A percentile compares a stretch with the other conserved stretches of the same genome.
Evolutionary conservation across 306 rosid species (phyloP).

Genomic region (Senna tora): DNA sequence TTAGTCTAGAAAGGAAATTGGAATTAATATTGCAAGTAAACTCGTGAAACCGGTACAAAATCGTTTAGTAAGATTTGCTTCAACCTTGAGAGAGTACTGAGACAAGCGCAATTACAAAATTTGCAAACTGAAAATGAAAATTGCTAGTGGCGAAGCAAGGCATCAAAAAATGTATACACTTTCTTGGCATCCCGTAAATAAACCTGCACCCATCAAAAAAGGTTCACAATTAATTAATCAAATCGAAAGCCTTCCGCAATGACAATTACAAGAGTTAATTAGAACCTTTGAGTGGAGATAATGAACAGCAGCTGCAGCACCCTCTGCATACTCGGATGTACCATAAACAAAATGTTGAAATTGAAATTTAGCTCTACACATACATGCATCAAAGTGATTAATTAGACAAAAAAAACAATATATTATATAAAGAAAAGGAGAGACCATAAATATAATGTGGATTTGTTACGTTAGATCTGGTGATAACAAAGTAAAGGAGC

Average conservation of each 20-base stretch:
- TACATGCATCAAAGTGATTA: background rate
- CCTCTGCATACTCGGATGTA: background rate
- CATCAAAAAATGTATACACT: constrained; percentile 79
- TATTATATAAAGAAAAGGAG: too few relatives aligned
- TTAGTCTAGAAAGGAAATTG: too few relatives aligned
- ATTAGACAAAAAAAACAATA: too few relatives aligned
- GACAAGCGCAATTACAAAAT: too few relatives aligned
- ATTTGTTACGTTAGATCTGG: constrained; percentile 73
- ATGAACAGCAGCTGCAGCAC: background rate
- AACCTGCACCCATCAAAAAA: constrained; percentile 53
- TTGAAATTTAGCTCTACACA: background rate
- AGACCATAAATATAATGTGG: too few relatives aligned
- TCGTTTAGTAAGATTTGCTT: too few relatives aligned
- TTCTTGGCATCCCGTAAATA: constrained; percentile 56
- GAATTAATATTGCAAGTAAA: background rate
- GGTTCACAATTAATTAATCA: constrained; percentile 12
- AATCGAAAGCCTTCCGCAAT: too few relatives aligned
- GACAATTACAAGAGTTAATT: background rate
- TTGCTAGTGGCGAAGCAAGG: constrained; percentile 1
- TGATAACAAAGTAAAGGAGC: constrained; percentile 78
- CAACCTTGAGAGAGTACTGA: too few relatives aligned
- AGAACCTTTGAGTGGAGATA: background rate
- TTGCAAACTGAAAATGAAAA: background rate
- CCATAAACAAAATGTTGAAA: background rate
- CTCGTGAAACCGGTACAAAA: background rate